Percentiles rank a stretch among this genome's conserved stretches.
phyloP scores from a whole-genome alignment of 2,329 filamentous ascomycete species.

The Hypoxylon sp. region DNA sequence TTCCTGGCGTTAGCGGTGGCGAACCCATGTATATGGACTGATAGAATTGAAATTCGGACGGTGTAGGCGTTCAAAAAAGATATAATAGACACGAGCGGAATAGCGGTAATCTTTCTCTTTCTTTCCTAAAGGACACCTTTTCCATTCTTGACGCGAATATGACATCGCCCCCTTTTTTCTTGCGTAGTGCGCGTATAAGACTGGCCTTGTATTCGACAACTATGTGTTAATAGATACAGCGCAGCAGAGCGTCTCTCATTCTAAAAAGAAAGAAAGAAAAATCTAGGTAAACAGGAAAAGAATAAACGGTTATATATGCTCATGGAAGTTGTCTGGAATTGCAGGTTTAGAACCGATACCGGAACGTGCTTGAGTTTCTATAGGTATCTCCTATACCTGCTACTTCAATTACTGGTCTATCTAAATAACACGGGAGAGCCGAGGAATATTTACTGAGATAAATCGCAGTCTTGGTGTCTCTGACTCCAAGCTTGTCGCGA shows the following conservation, averaged over 20 bases:
- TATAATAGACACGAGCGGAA: conserved; percentile 3
- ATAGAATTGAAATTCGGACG: conserved; percentile 32
- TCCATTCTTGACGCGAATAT: conserved; percentile 1
- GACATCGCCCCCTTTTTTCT: conserved; percentile 1
- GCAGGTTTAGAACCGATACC: not conserved
- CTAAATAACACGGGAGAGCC: no score
- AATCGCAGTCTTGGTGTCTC: no score
- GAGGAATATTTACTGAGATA: no score
- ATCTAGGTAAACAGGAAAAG: not conserved
- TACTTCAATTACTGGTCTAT: not conserved
- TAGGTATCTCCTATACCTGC: no score
- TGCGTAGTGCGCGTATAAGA: conserved; percentile 13
- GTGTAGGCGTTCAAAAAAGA: conserved; percentile 34
- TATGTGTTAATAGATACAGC: conserved; percentile 27
- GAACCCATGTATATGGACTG: conserved; percentile 63
- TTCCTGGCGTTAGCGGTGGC: conserved; percentile 55
- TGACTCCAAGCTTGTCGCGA: no score
- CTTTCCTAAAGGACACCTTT: not conserved
- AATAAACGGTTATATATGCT: not conserved
- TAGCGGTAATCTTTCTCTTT: not conserved
- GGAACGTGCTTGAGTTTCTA: not conserved
- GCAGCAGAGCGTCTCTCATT: no score
- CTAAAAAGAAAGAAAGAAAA: no score
- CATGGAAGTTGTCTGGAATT: not conserved
- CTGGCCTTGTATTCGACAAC: conserved; percentile 15